phyloP scores from a whole-genome alignment of 179 eudicot species.

The Beta lomatogona region DNA sequence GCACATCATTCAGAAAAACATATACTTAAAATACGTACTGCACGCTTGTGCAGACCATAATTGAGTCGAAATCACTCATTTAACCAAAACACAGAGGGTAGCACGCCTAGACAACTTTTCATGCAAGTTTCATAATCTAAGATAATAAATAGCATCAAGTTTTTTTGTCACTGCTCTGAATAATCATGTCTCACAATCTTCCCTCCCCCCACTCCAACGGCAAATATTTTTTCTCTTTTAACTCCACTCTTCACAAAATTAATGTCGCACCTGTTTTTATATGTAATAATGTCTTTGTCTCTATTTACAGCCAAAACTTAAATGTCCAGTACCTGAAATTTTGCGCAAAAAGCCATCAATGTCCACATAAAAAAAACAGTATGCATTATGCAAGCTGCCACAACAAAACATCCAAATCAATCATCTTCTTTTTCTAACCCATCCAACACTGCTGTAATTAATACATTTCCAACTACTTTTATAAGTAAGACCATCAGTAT shows the following conservation, averaged over 20 bases:
- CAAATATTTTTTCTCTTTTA: too few relatives aligned
- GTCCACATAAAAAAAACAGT: not conserved
- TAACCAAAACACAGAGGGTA: not conserved
- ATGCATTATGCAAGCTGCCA: not conserved
- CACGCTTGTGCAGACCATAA: conserved; percentile 15
- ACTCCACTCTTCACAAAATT: not conserved
- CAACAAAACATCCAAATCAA: conserved; percentile 4
- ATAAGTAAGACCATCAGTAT: not conserved
- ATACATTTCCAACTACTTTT: not conserved
- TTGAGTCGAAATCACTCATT: conserved; percentile 12
- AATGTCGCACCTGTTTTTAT: too few relatives aligned
- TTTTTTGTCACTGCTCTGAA: conserved; percentile 1
- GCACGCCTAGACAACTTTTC: conserved; percentile 18
- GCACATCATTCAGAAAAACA: not conserved
- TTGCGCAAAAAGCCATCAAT: not conserved
- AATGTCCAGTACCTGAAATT: conserved; percentile 2
- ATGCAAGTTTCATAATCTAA: conserved; percentile 9
- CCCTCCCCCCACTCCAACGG: not conserved
- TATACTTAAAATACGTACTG: not conserved
- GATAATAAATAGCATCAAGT: not conserved
- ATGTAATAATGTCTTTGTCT: not conserved
- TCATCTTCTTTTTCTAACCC: not conserved
- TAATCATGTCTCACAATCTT: not conserved
- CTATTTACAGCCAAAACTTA: conserved; percentile 1
- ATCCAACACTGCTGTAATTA: not conserved